Evolutionary conservation across 345 rosid genomes (phyloP).

Genomic region (Salix viminalis): DNA sequence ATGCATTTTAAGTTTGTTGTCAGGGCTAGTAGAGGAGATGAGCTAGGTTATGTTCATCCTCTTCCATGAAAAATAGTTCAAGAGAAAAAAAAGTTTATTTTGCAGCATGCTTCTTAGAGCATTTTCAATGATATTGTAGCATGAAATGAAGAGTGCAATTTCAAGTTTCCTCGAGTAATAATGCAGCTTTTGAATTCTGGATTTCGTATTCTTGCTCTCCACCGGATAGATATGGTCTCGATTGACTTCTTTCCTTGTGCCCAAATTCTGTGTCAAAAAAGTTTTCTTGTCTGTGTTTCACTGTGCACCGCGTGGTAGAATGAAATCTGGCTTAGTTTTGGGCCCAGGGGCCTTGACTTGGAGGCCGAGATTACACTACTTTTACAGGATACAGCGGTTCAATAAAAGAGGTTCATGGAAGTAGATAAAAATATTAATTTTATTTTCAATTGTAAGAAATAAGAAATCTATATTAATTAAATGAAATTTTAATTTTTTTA

Average conservation of each 20-base stretch:
- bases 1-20: neutral
- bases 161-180: neutral
- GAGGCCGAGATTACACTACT: neutral
- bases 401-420: too few relatives aligned
- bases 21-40: slow-evolving; percentile 32
- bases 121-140: slow-evolving; percentile 4
- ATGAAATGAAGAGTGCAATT: slow-evolving; percentile 13
- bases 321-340: neutral
- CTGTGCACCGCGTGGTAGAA: neutral
- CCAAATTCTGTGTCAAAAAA: neutral
- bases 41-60: slow-evolving; percentile 36
- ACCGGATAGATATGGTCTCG: too few relatives aligned
- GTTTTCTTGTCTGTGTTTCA: neutral
- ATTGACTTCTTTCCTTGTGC: neutral
- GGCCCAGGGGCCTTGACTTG: neutral
- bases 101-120: neutral
- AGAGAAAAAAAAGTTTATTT: neutral
- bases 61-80: slow-evolving; percentile 18
- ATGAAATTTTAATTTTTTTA: too few relatives aligned
- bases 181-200: neutral
- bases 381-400: neutral
- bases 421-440: too few relatives aligned
- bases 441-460: too few relatives aligned
- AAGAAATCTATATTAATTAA: too few relatives aligned
- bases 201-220: neutral